A percentile compares a stretch with the other conserved stretches of the same genome.
Evolutionary conservation across 2,329 filamentous ascomycete genomes (phyloP).

Genomic region (Triangularia setosa): DNA sequence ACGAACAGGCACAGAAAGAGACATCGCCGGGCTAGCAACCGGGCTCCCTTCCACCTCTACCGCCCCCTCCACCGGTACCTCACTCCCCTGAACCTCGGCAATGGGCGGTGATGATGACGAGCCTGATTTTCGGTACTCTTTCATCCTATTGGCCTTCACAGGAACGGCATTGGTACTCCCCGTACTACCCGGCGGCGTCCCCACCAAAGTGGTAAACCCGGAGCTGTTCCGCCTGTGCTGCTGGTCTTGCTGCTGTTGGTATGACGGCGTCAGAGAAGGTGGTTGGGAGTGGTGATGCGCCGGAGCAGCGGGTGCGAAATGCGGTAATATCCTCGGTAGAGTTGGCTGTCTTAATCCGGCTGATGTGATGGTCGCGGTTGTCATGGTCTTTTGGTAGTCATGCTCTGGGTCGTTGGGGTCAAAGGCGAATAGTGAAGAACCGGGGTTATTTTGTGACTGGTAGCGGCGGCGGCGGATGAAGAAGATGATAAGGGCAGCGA

Average conservation of each 20-base stretch:
- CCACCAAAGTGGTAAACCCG: slow-evolving; percentile 19
- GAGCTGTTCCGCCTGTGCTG: slow-evolving; percentile 19
- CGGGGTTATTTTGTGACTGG: neutral
- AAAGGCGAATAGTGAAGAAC: neutral
- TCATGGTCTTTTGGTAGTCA: neutral
- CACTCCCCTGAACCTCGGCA: slow-evolving; percentile 1
- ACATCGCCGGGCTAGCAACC: neutral
- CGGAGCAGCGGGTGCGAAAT: slow-evolving; percentile 12
- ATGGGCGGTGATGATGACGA: neutral
- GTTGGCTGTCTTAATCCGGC: slow-evolving; percentile 12
- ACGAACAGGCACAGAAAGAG: neutral
- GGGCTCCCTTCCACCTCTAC: neutral
- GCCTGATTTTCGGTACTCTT: neutral
- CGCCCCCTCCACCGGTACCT: neutral
- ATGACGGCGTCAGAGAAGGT: neutral
- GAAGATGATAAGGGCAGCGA: slow-evolving; percentile 19
- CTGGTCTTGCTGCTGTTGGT: neutral
- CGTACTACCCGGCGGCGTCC: slow-evolving; percentile 5
- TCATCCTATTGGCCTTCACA: neutral
- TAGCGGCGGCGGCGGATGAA: slow-evolving; percentile 20
- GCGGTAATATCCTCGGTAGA: slow-evolving; percentile 14
- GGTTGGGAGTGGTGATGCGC: slow-evolving; percentile 19
- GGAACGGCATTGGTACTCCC: neutral
- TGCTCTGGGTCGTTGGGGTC: neutral
- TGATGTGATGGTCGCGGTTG: slow-evolving; percentile 1